Percentiles rank a stretch among this genome's conserved stretches.
Evolutionary conservation across 2,329 filamentous ascomycete genomes (phyloP).

Genomic region (Plenodomus lindquistii): DNA sequence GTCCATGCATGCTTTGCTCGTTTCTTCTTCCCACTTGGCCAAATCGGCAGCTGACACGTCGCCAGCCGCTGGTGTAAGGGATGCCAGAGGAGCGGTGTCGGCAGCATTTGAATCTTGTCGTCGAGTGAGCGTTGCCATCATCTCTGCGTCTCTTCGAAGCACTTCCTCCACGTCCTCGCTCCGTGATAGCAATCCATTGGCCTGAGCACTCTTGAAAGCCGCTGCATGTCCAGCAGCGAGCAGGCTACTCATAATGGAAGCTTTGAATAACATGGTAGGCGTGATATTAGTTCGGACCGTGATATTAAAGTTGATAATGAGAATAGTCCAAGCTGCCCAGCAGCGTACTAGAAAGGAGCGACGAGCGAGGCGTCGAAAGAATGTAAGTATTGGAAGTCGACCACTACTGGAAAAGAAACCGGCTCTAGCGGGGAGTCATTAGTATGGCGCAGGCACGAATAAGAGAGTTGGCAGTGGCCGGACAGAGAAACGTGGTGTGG

Average conservation of each 20-base stretch:
- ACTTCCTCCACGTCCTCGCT: conserved; percentile 37
- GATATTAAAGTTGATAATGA: conserved; percentile 40
- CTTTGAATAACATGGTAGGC: conserved; percentile 38
- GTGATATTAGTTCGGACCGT: conserved; percentile 34
- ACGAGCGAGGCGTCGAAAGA: conserved; percentile 32
- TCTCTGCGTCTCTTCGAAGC: conserved; percentile 38
- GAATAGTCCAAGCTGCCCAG: conserved; percentile 40
- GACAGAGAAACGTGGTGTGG: conserved; percentile 19
- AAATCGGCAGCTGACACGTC: conserved; percentile 37
- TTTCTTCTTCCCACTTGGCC: conserved; percentile 43
- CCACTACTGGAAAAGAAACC: conserved; percentile 29
- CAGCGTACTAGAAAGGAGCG: conserved; percentile 39
- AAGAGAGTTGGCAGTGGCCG: conserved; percentile 25
- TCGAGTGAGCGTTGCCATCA: conserved; percentile 42
- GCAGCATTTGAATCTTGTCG: conserved; percentile 38
- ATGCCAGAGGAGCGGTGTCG: conserved; percentile 33
- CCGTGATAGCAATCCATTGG: conserved; percentile 33
- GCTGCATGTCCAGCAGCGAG: conserved; percentile 39
- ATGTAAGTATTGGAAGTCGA: conserved; percentile 30
- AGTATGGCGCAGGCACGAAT: conserved; percentile 26
- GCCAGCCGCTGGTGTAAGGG: conserved; percentile 39
- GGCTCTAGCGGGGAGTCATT: conserved; percentile 35
- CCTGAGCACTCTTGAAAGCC: conserved; percentile 28
- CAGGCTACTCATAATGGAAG: conserved; percentile 34
- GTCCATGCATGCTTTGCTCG: conserved; percentile 60